Evolutionary conservation across 805 yeast species (phyloP), one percentile per base, ranked within the genome.

Genomic region (Candida andamanensis): DNA sequence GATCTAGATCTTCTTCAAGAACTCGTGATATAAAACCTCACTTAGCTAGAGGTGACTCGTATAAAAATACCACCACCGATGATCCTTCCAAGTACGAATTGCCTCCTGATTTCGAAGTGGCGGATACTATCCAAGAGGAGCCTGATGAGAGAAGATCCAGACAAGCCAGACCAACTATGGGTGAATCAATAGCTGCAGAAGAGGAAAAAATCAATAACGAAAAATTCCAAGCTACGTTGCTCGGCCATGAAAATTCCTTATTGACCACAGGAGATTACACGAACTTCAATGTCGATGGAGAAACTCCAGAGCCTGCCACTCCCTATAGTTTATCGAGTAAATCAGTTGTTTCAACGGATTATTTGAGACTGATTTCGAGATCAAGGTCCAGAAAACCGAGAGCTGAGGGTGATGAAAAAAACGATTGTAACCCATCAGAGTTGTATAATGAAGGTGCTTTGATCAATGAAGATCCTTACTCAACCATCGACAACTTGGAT

Each of bases 1-100:
- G 48, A 34, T 42, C 48, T 1, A 38, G 42, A 25, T 36, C 39
- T 7, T 33, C 44, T 15, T 35, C 45, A 10, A 40, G 47, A 17
- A 24, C 46, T 3, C 15, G 15, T 9, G 37, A 53, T 6, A 40
- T 45, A 4, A 42, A 50, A 35, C 86, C 87, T 1, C 85, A 80
- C 55, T 63, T 82, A 46, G 89, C 90, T 2, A 67, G 83, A 39
- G 92, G 90, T 22, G 89, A 80, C 41, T 77, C 87, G 1, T 81
- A 81, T 50, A 83, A 79, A 45, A 71, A 73, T 45, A 74, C 77
- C 8, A 63, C 67, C 29, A 54, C 56, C 11, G 71, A 67, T 28
- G 67, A 67, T 30, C 74, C 69, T 17, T 47, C 61, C 12, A 60
- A 58, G 34, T 67, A 63, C 37, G 65, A 65, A 37, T 55, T 65